Evolutionary conservation across 441 rosid genomes (phyloP), one percentile per base, ranked within the genome.

Genomic region (Theobroma grandiflorum): DNA sequence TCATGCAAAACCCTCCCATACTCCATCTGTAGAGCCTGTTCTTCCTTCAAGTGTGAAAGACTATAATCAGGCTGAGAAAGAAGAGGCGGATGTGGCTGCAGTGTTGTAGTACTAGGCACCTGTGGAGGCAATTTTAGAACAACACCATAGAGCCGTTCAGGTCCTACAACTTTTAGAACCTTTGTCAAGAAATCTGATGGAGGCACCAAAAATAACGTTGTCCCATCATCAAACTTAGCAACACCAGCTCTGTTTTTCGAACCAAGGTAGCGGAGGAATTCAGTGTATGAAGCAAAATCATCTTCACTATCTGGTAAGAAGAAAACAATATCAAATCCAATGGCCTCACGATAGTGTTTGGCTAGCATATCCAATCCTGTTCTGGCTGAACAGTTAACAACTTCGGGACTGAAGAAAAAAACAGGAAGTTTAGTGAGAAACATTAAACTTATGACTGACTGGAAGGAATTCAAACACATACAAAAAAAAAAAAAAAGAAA

Each of bases 321-420:
- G 92, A 83, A 95, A 81, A 93, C 93, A 59, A 95, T 87, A 67
- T 94, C 98, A 79, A 94, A 92, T 62, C 97, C 96, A 79, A 88
- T 82, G 62, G 98, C 93, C 83, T 94, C 97, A 8, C 88, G 84
- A 81, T 89, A 92, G 83, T 95, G 99, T 82, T 91, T 92, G 40
- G 97, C 83, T 6, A 97, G 98, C 94, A 92, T 89, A 87, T 97
- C 99, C 89, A 97, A 83, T 81, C 99, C 98, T 40, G 99, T 97
- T 86, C 98, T 90, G 81, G 99, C 99, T 22, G 99, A 95, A 87
- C 99, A 97, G 83, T 97, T 95, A 74, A 97, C 86, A 75, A 91
- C 90, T 84, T 88, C 93, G 76, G 99, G 99, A 81, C 98, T 96
- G 91, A 81, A 87, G 78, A 86, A 86, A 64, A 86, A 16, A 68